Percentiles rank a stretch among this genome's conserved stretches.
Conservation (phyloP, 2,329 filamentous ascomycete genomes). For the Calonectria honghensis region DNA sequence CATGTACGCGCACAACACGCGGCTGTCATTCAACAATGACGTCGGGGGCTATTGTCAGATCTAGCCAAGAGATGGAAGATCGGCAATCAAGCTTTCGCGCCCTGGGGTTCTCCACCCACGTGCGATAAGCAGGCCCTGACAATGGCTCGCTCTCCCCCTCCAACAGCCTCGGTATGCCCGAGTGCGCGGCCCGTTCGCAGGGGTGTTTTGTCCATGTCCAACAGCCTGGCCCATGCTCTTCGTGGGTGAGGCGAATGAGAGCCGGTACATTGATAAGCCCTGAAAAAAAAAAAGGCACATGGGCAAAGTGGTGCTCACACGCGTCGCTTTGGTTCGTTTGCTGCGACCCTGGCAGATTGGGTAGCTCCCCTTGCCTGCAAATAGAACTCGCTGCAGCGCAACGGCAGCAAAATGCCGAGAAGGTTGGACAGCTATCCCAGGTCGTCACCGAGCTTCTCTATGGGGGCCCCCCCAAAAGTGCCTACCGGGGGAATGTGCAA, state of each 20-base stretch:
- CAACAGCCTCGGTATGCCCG: not conserved
- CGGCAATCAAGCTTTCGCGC: slow-evolving; percentile 32
- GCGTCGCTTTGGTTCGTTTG: not conserved
- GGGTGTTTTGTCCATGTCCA: not conserved
- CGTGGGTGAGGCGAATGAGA: slow-evolving; percentile 32
- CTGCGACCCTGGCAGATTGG: not conserved
- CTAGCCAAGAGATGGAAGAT: slow-evolving; percentile 41
- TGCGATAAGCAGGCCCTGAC: slow-evolving; percentile 31
- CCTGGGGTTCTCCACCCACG: slow-evolving; percentile 42
- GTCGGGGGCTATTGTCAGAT: slow-evolving; percentile 20
- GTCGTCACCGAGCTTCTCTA: slow-evolving; percentile 36
- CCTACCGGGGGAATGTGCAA: slow-evolving; percentile 1
- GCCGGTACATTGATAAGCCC: slow-evolving; percentile 30
- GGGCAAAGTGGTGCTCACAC: slow-evolving; percentile 1
- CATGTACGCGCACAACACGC: not conserved
- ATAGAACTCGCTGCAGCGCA: not conserved
- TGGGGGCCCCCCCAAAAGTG: not conserved
- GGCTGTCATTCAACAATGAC: slow-evolving; percentile 10
- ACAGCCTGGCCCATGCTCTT: not conserved
- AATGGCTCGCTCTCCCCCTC: slow-evolving; percentile 23
- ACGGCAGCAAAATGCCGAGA: slow-evolving; percentile 39
- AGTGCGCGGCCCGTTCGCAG: slow-evolving; percentile 9
- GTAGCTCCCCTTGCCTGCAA: not conserved
- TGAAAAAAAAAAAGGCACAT: not conserved
- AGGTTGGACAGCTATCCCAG: slow-evolving; percentile 39